phyloP scores from a whole-genome alignment of 495 filamentous ascomycete species.

The Neurospora sp. region DNA sequence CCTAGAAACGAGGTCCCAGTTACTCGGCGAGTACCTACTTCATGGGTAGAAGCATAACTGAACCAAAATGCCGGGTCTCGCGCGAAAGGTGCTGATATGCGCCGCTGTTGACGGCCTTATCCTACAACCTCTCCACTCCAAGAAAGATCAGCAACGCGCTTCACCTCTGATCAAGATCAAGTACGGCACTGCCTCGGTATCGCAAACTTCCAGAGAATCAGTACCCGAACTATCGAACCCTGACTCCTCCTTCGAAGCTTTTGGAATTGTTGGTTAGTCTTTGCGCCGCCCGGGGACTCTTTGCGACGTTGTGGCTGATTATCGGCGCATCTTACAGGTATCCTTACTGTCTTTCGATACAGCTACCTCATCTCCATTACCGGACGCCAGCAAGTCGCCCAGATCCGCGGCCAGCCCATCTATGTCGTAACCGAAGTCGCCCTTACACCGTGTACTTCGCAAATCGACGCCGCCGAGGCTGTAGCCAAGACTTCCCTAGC shows the following conservation, averaged over 20 bases:
- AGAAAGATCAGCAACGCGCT: conserved; percentile 37
- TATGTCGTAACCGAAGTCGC: conserved; percentile 81
- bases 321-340: conserved; percentile 35
- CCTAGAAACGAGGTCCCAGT: background rate
- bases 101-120: conserved; percentile 81
- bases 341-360: conserved; percentile 58
- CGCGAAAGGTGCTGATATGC: conserved; percentile 69
- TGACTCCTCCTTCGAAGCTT: conserved; percentile 53
- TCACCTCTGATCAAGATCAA: conserved; percentile 51
- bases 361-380: conserved; percentile 81
- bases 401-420: conserved; percentile 68
- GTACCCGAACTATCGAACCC: conserved; percentile 22
- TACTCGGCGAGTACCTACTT: conserved; percentile 3
- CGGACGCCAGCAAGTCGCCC: conserved; percentile 75
- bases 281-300: conserved; percentile 44
- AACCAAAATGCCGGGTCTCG: conserved; percentile 57
- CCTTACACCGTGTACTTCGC: conserved; percentile 73
- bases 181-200: conserved; percentile 56
- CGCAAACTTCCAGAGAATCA: conserved; percentile 24
- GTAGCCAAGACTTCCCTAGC: conserved; percentile 53
- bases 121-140: conserved; percentile 55
- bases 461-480: conserved; percentile 58
- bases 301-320: conserved; percentile 67
- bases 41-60: conserved; percentile 4
- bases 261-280: conserved; percentile 74